phyloP scores from a whole-genome alignment of 2,329 filamentous ascomycete genomes.

The Colletotrichum brevisporum region DNA sequence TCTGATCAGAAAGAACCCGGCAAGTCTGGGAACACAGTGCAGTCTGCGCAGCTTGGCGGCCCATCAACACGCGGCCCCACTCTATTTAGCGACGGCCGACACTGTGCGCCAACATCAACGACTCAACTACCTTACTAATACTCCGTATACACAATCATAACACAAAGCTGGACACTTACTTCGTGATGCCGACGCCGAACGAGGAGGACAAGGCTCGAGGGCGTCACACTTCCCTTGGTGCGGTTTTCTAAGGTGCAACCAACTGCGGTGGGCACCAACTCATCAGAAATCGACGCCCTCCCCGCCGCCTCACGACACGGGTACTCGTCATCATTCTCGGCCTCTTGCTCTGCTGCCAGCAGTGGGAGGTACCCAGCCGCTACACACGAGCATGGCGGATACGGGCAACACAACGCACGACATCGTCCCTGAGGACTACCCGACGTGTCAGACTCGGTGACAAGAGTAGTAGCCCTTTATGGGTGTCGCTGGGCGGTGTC shows the following conservation, averaged over 20 bases:
- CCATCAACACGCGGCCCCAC: not conserved
- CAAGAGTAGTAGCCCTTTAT: not conserved
- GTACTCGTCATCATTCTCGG: not conserved
- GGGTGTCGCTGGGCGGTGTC: conserved; percentile 3
- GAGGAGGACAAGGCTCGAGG: conserved; percentile 9
- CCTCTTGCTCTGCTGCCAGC: not conserved
- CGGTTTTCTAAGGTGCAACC: conserved; percentile 15
- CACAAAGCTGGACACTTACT: not conserved
- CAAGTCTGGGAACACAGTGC: conserved; percentile 2
- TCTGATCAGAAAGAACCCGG: conserved; percentile 6
- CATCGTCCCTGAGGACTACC: conserved; percentile 7
- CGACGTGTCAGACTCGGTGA: conserved; percentile 8
- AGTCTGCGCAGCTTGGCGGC: no score
- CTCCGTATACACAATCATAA: no score
- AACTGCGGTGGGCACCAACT: not conserved
- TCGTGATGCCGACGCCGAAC: conserved; percentile 9
- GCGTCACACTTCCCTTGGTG: conserved; percentile 1
- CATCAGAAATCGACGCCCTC: not conserved
- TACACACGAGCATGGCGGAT: not conserved
- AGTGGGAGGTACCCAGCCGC: not conserved
- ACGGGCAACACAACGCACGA: not conserved
- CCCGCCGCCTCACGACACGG: not conserved
- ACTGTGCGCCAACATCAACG: conserved; percentile 19
- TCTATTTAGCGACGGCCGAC: not conserved
- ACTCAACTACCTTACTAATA: no score